Conservation (phyloP, 129 eudicot species). For the Centaurea solstitialis region DNA sequence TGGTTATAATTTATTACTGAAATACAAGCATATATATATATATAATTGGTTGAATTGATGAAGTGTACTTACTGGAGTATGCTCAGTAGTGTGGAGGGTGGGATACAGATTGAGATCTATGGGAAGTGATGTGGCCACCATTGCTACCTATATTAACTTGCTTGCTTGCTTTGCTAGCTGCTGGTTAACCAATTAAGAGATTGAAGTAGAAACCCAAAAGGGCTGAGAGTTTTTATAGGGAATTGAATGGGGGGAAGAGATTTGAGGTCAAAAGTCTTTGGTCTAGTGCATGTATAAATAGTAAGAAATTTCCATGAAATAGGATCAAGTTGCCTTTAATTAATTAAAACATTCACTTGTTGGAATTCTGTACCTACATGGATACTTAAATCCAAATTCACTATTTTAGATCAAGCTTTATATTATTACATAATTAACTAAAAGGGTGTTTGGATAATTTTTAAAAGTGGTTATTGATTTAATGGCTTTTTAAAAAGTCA, state of each 20-base stretch:
- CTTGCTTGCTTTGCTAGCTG: neutral
- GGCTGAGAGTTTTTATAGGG: neutral
- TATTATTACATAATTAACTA: too few species aligned
- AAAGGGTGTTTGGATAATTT: too few species aligned
- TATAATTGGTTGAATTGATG: neutral
- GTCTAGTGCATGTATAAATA: neutral
- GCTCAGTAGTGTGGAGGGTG: slow-evolving; percentile 4
- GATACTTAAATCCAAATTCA: neutral
- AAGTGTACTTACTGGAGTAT: slow-evolving; percentile 22
- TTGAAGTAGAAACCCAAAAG: slow-evolving; percentile 15
- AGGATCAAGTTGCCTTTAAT: neutral
- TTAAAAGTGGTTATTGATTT: too few species aligned
- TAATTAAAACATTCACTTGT: neutral
- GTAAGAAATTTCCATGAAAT: neutral
- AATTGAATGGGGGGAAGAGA: neutral
- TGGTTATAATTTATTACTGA: neutral
- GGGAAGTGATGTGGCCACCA: slow-evolving; percentile 28
- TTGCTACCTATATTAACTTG: neutral
- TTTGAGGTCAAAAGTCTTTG: slow-evolving; percentile 9
- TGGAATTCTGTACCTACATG: neutral
- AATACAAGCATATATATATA: neutral
- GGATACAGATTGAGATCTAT: slow-evolving; percentile 37
- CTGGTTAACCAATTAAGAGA: neutral
- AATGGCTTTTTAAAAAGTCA: too few species aligned
- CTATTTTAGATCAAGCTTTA: neutral